Evolutionary conservation across 2,329 filamentous ascomycete species (phyloP).

Genomic region (Xylariaceae sp.): DNA sequence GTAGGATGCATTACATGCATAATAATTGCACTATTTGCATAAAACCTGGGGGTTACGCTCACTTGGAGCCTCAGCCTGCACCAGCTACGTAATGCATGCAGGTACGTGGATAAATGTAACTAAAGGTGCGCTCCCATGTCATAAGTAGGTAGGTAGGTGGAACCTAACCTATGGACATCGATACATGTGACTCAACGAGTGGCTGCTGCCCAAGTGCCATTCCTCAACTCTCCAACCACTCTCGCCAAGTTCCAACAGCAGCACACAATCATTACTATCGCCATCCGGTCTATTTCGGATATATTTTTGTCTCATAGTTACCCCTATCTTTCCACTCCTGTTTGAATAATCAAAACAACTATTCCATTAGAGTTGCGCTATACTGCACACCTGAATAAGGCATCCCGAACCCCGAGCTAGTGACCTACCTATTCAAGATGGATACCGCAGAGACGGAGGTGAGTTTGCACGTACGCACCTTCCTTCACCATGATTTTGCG

Average conservation of each 20-base stretch:
- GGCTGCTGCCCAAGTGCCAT: neutral
- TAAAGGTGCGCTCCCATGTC: neutral
- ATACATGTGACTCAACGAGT: neutral
- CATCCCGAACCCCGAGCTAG: slow-evolving; percentile 2
- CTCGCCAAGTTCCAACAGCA: neutral
- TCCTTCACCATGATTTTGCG: neutral
- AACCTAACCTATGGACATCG: too few relatives aligned
- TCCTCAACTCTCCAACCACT: neutral
- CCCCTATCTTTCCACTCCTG: neutral
- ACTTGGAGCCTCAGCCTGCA: too few relatives aligned
- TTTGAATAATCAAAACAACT: neutral
- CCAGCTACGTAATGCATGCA: neutral
- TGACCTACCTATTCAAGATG: slow-evolving; percentile 13
- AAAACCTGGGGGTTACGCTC: too few relatives aligned
- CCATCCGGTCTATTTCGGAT: neutral
- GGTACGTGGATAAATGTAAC: neutral
- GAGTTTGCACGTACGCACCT: slow-evolving; percentile 3
- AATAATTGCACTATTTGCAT: neutral
- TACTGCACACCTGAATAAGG: neutral
- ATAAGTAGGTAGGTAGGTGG: too few relatives aligned
- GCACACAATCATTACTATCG: neutral
- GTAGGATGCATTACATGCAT: neutral
- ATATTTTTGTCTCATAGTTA: neutral
- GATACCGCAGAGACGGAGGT: slow-evolving; percentile 17
- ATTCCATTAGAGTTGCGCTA: neutral